Evolutionary conservation across 2,329 filamentous ascomycete genomes (phyloP).

Genomic region (Ceratocystis alfenasii): DNA sequence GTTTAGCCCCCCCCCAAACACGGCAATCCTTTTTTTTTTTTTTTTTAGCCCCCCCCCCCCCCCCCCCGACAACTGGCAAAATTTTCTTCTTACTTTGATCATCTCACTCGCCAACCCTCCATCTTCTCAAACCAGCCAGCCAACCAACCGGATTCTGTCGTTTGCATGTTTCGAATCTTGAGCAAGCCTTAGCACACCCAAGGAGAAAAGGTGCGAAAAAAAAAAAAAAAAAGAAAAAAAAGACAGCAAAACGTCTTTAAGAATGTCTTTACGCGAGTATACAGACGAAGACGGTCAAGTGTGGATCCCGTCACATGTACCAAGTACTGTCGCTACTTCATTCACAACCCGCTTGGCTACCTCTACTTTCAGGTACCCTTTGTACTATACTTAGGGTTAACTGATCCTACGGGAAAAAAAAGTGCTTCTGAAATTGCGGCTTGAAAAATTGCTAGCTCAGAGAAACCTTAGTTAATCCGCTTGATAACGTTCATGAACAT

Average conservation of each 20-base stretch:
- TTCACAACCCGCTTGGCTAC: background rate
- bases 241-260: background rate
- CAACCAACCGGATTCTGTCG: background rate
- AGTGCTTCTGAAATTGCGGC: background rate
- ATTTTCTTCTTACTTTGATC: background rate
- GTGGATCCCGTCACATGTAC: constrained; percentile 7
- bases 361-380: background rate
- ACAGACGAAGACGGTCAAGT: constrained; percentile 6
- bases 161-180: too few species aligned
- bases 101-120: background rate
- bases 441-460: constrained; percentile 1
- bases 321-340: background rate
- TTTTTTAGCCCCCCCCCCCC: background rate
- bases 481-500: background rate
- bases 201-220: too few species aligned
- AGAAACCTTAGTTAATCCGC: background rate
- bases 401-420: background rate
- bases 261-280: background rate
- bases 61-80: too few species aligned
- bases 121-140: background rate
- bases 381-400: background rate
- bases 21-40: too few species aligned
- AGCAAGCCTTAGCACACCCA: too few species aligned
- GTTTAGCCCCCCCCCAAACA: too few species aligned
- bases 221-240: background rate